Evolutionary conservation across 495 filamentous ascomycete species (phyloP).

Genomic region (Amorphotheca resinae): DNA sequence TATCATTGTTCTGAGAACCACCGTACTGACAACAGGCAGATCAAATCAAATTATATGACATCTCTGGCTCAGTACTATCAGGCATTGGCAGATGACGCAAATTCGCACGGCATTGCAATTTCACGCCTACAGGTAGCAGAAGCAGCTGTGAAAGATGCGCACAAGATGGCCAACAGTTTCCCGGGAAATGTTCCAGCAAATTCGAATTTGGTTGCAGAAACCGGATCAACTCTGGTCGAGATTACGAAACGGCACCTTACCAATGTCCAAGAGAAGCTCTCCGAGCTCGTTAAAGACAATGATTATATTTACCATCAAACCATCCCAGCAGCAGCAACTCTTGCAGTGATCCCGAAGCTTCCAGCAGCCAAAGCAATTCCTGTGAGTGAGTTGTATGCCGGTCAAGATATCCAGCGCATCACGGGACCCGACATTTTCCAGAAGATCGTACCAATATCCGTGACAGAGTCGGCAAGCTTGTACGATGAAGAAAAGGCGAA

Average conservation of each 20-base stretch:
- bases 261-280: constrained; percentile 67
- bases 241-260: constrained; percentile 71
- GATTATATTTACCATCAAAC: constrained; percentile 97
- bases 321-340: constrained; percentile 69
- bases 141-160: constrained; percentile 57
- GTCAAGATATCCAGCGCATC: constrained; percentile 91
- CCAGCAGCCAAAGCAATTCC: constrained; percentile 97
- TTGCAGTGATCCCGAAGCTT: constrained; percentile 75
- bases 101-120: constrained; percentile 78
- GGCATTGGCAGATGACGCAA: constrained; percentile 80
- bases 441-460: constrained; percentile 90
- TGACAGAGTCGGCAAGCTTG: constrained; percentile 90
- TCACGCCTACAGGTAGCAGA: constrained; percentile 75
- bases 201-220: constrained; percentile 74
- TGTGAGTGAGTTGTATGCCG: constrained; percentile 90
- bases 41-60: constrained; percentile 73
- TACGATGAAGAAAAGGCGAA: constrained; percentile 99
- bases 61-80: constrained; percentile 91
- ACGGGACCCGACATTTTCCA: constrained; percentile 96
- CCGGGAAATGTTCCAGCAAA: constrained; percentile 65
- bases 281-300: constrained; percentile 76
- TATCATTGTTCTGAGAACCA: not conserved
- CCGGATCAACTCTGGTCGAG: constrained; percentile 57
- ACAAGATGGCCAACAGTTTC: constrained; percentile 64
- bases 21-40: constrained; percentile 20